A percentile compares a stretch with the other conserved stretches of the same genome.
Evolutionary conservation across 2,329 filamentous ascomycete species (phyloP).

Genomic region (Pyricularia grisea): DNA sequence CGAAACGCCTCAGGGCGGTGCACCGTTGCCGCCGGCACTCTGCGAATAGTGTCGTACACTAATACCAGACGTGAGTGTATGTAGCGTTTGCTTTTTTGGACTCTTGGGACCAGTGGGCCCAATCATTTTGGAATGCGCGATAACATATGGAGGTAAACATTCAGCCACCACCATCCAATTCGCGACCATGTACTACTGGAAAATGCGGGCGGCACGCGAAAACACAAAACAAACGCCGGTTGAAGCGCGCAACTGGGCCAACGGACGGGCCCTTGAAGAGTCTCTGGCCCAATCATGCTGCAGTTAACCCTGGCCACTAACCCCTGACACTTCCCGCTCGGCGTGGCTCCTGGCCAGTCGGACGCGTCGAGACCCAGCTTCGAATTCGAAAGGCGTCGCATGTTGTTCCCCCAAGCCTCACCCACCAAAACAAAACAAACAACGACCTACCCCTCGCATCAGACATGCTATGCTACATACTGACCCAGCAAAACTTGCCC

Average conservation of each 20-base stretch:
- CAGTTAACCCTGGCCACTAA: not conserved
- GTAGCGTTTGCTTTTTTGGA: not conserved
- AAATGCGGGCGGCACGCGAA: not conserved
- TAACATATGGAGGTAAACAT: not conserved
- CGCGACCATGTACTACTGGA: not conserved
- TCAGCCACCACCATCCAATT: not conserved
- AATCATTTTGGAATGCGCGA: not conserved
- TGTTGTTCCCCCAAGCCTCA: not conserved
- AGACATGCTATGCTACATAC: not conserved
- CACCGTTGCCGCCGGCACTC: not conserved
- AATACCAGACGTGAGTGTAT: not conserved
- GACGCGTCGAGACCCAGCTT: slow-evolving; percentile 7
- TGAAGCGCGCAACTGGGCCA: slow-evolving; percentile 6
- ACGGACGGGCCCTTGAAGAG: not conserved
- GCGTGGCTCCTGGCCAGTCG: slow-evolving; percentile 5
- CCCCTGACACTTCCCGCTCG: slow-evolving; percentile 3
- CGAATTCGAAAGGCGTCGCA: not conserved
- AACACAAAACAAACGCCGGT: slow-evolving; percentile 1
- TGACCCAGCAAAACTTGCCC: not conserved
- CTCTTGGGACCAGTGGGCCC: not conserved
- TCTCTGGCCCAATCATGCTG: not conserved
- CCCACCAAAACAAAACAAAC: slow-evolving; percentile 7
- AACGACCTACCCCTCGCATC: slow-evolving; percentile 1
- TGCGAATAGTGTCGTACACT: not conserved
- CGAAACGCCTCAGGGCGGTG: not conserved